phyloP scores from a whole-genome alignment of 495 filamentous ascomycete genomes.

The Physcia stellaris region DNA sequence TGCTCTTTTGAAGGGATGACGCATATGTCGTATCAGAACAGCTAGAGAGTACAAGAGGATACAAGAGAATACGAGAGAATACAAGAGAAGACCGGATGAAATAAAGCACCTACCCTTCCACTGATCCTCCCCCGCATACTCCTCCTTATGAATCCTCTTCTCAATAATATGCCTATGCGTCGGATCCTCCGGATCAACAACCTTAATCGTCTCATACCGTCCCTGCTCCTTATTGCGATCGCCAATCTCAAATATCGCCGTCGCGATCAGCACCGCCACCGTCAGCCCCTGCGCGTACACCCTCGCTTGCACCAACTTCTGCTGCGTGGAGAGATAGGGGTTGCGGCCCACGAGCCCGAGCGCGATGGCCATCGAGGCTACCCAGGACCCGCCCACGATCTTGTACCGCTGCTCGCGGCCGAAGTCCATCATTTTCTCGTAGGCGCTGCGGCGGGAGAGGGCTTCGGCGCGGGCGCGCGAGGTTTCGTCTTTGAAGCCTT shows the following conservation, averaged over 20 bases:
- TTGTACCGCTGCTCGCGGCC: conserved; percentile 74
- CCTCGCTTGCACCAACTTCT: conserved; percentile 96
- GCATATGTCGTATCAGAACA: not conserved
- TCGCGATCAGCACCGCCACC: conserved; percentile 73
- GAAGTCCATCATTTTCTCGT: conserved; percentile 41
- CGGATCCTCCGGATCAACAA: conserved; percentile 28
- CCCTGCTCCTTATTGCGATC: conserved; percentile 68
- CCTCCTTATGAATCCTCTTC: conserved; percentile 68
- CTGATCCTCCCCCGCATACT: conserved; percentile 68
- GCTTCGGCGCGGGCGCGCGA: conserved; percentile 36
- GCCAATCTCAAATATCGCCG: conserved; percentile 76
- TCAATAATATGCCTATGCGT: conserved; percentile 63
- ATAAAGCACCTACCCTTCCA: conserved; percentile 51
- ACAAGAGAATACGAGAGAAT: too few relatives aligned
- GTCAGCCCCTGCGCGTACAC: conserved; percentile 97
- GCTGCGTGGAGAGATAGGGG: conserved; percentile 55
- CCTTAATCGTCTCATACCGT: conserved; percentile 17
- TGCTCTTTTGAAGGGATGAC: not conserved
- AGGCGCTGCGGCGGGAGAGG: conserved; percentile 34
- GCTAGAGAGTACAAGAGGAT: too few relatives aligned
- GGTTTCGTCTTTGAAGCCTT: conserved; percentile 52
- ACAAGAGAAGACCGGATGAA: too few relatives aligned
- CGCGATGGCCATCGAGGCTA: conserved; percentile 65
- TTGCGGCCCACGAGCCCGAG: conserved; percentile 68
- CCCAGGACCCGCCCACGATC: conserved; percentile 77